Evolutionary conservation across 257 asterid species (phyloP), one percentile per base, ranked within the genome.

Genomic region (Solanum paucissectum): DNA sequence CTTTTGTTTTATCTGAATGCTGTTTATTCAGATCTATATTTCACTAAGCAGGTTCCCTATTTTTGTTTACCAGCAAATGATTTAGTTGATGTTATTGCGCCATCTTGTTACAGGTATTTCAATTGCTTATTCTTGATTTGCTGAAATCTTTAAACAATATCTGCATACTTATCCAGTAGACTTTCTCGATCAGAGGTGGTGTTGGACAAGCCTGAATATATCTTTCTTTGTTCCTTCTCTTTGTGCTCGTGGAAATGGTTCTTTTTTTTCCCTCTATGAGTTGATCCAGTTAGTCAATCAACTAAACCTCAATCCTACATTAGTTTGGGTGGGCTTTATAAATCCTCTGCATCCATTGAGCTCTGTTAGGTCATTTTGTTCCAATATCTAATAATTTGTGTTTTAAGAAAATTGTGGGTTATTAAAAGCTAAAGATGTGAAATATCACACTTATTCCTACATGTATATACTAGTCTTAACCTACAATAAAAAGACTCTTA

Each of bases 1-100:
- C 75, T 83, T 89, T 32, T 85, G 86, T 86, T 87, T 90, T 87
- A 82, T 72, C 73, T 34, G 76, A 62, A 29, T 88, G 88, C 82
- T 89, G 83, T 90, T 92, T 86, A 92, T 92, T 90, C 89, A 89
- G 86, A 81, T 58, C 66, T 49, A 74, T 87, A 49, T 88, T 91
- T 93, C 88, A 79, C 92, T 89, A 92, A 89, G 88, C 98, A 96
- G 99, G 98, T 97, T 92, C 99, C 98, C 69, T 97, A 97, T 94
- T 97, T 97, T 97, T 93, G 94, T 93, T 96, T 97, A 90, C 99
- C 99, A 89, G 99, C 99, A 77, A 97, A 97, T 87, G 99, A 97
- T 83, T 92, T 97, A 88, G 96, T 95, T 44, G 98, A 97, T 92
- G 99, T 93, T 89, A 97, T 97, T 86, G 99, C 99, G 87, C 98